A percentile compares a stretch with the other conserved stretches of the same genome.
phyloP scores from a whole-genome alignment of 2,329 filamentous ascomycete species.

The Calonectria pseudoturangicola region DNA sequence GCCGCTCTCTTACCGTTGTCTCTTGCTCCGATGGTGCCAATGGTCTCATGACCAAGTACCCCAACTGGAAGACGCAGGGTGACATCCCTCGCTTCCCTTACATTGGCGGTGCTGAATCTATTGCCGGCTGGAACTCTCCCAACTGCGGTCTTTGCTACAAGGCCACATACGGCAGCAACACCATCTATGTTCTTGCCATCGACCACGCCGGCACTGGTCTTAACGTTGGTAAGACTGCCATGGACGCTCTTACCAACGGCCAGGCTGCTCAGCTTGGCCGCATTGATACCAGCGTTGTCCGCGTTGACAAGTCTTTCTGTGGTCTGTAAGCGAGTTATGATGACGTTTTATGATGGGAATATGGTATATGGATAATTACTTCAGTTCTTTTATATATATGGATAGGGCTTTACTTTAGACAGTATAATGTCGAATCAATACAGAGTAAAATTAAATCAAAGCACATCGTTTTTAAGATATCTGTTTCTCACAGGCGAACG shows the following conservation, averaged over 20 bases:
- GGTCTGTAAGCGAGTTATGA: constrained; percentile 50
- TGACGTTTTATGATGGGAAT: no score
- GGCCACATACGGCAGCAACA: constrained; percentile 70
- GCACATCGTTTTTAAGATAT: no score
- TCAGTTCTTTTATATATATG: no score
- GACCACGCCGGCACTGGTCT: constrained; percentile 71
- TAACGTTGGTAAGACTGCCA: constrained; percentile 73
- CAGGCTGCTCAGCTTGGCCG: constrained; percentile 70
- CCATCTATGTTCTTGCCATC: constrained; percentile 73
- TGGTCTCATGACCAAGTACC: constrained; percentile 76
- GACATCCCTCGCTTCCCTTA: constrained; percentile 70
- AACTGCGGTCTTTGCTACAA: constrained; percentile 77
- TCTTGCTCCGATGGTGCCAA: constrained; percentile 81
- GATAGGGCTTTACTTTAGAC: no score
- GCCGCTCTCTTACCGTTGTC: constrained; percentile 73
- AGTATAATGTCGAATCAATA: no score
- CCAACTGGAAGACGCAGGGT: constrained; percentile 74
- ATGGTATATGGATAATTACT: no score
- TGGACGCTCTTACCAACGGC: constrained; percentile 73
- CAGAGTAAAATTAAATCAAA: no score
- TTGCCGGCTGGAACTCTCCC: constrained; percentile 74
- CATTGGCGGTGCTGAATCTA: constrained; percentile 71
- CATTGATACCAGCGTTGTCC: constrained; percentile 70
- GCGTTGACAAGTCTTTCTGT: constrained; percentile 62
- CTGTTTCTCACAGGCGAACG: no score